These are phyloP conservation scores for Fremontodendron californicum DNA, from an alignment of 345 rosid species.

Conservation along the genomic window DNA sequence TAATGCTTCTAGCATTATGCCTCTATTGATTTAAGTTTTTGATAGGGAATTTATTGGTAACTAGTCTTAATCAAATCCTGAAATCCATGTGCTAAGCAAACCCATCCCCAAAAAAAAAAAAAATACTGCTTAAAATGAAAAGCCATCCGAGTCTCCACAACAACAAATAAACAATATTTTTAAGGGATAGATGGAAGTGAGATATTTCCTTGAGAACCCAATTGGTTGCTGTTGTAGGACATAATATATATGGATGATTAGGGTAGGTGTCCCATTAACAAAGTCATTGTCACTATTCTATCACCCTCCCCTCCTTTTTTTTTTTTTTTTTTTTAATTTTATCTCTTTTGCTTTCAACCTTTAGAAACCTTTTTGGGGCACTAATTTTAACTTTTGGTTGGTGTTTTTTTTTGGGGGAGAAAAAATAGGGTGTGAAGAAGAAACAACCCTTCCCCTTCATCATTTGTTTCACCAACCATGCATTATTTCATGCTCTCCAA, in stretches of 20 bases:
- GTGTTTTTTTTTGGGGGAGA: constrained; percentile 10
- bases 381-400: neutral
- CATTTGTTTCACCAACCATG: constrained; percentile 47
- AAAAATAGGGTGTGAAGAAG: neutral
- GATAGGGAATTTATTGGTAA: constrained; percentile 21
- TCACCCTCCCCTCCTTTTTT: neutral
- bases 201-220: constrained; percentile 8
- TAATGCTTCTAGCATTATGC: constrained; percentile 1
- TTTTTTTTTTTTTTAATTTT: too few relatives aligned
- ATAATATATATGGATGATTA: constrained; percentile 25
- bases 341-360: neutral
- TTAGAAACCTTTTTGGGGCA: neutral
- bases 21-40: neutral
- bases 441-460: neutral
- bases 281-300: constrained; percentile 16
- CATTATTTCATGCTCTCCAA: constrained; percentile 37
- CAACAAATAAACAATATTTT: neutral
- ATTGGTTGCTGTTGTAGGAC: constrained; percentile 27
- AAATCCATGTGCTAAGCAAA: constrained; percentile 25
- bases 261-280: constrained; percentile 40
- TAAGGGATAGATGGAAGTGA: neutral
- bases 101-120: too few relatives aligned
- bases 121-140: neutral
- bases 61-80: constrained; percentile 31
- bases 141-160: constrained; percentile 18